These are phyloP conservation scores for Hypericum perforatum DNA, from an alignment of 345 rosid genomes.

Conservation along the genomic window DNA sequence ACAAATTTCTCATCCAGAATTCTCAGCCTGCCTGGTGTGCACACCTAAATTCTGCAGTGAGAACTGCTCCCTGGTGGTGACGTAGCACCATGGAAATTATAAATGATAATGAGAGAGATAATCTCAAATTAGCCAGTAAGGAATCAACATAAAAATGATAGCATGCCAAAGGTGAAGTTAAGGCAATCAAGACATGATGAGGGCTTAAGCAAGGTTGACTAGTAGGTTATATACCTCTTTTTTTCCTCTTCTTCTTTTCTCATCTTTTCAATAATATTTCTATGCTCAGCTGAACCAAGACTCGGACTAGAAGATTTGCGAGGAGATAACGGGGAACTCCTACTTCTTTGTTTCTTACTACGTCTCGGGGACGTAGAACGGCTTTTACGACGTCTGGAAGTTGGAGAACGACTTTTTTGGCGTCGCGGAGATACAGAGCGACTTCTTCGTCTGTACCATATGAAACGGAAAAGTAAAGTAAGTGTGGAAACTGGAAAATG, in stretches of 20 bases:
- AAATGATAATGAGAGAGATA: no score
- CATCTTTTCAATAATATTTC: conserved; percentile 51
- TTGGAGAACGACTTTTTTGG: conserved; percentile 56
- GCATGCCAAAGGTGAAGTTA: no score
- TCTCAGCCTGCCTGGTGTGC: no score
- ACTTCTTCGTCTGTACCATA: conserved; percentile 67
- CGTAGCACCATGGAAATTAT: no score
- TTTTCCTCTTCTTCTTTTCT: conserved; percentile 73
- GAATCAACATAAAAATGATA: no score
- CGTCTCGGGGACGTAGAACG: conserved; percentile 70
- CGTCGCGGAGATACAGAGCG: conserved; percentile 68
- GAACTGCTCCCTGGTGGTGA: no score
- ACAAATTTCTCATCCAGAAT: no score
- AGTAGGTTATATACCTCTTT: conserved; percentile 54
- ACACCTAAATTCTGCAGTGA: no score
- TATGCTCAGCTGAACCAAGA: conserved; percentile 54
- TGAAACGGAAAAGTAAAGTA: conserved; percentile 37
- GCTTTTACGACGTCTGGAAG: conserved; percentile 50
- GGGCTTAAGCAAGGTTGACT: conserved; percentile 1
- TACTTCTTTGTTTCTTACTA: conserved; percentile 66
- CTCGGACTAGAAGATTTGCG: conserved; percentile 51
- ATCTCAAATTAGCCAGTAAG: no score
- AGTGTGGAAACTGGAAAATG: conserved; percentile 13
- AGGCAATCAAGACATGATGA: background rate
- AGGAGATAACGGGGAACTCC: conserved; percentile 68